Evolutionary conservation across 306 rosid genomes (phyloP), one percentile per base, ranked within the genome.

Genomic region (Trifolium fragiferum): DNA sequence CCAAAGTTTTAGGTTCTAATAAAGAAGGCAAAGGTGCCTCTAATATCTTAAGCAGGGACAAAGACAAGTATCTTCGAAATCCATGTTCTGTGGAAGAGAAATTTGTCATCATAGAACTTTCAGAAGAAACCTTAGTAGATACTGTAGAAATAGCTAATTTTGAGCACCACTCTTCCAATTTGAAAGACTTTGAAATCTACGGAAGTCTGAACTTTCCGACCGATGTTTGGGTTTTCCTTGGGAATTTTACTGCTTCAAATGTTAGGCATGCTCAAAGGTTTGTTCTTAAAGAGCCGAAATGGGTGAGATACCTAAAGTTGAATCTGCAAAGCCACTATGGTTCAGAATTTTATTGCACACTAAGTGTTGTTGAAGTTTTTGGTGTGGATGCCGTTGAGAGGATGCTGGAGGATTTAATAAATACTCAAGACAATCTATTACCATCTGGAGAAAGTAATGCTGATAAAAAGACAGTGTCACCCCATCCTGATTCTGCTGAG

Each of bases 11-110:
- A 86, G 92, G 86, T 82, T 92, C 88, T 65, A 95, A 92, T 85
- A 95, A 90, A 89, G 99, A 95, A 92, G 92, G 96, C 63, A 95
- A 95, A 77, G 99, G 98, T 58, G 99, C 99, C 80, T 83, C 96
- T 76, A 87, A 92, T 77, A 82, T 95, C 72, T 86, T 95, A 75
- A 88, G 85, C 77, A 86, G 82, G 72, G 97, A 95, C 82, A 83
- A 95, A 82, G 99, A 95, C 78, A 89, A 92, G 74, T 95, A 95
- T 82, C 97, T 95, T 16, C 87, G 98, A 38, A 95, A 92, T 78
- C 98, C 99, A 12, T 95, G 99, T 87, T 92, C 99, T 68, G 89
- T 80, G 8, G 97, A 90, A 82, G 95, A 78, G 57, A 95, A 95
- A 76, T 92, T 81, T 82, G 93, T 89, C 62, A 76, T 87, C 66